These are phyloP conservation scores for Stylosanthes scabra DNA, from an alignment of 331 rosid genomes.

Conservation along the genomic window DNA sequence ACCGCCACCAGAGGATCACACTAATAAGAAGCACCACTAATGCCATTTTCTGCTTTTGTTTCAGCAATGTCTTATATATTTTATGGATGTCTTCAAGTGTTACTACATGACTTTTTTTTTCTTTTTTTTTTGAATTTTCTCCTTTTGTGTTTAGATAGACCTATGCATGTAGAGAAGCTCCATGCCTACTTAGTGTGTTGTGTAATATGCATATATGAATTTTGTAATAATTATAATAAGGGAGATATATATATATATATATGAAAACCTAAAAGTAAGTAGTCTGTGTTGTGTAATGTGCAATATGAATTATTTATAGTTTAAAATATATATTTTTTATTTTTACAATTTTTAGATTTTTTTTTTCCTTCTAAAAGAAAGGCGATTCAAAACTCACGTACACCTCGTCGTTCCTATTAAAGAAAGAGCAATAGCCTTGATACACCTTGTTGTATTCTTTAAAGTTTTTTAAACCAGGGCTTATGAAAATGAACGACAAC, in stretches of 20 bases:
- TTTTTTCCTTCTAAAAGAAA: background rate
- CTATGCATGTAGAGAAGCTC: background rate
- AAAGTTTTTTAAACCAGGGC: no score
- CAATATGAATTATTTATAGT: no score
- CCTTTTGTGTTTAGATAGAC: background rate
- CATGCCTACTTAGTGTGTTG: background rate
- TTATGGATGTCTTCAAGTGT: background rate
- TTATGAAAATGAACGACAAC: no score
- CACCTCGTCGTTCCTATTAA: no score
- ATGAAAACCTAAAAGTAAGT: no score
- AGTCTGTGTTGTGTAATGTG: no score
- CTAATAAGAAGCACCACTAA: conserved; percentile 29
- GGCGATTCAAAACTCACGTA: background rate
- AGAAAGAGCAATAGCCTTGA: no score
- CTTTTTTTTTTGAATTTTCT: background rate
- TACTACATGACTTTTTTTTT: background rate
- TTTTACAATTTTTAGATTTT: background rate
- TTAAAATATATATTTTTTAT: no score
- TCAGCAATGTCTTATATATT: background rate
- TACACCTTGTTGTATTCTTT: no score
- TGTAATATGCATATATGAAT: no score
- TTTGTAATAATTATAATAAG: no score
- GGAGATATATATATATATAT: no score
- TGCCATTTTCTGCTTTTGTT: background rate
- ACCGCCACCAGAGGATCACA: conserved; percentile 63